Base-by-base conservation (phyloP, 164 flowering plant genomes). In the Saururus chinensis region DNA sequence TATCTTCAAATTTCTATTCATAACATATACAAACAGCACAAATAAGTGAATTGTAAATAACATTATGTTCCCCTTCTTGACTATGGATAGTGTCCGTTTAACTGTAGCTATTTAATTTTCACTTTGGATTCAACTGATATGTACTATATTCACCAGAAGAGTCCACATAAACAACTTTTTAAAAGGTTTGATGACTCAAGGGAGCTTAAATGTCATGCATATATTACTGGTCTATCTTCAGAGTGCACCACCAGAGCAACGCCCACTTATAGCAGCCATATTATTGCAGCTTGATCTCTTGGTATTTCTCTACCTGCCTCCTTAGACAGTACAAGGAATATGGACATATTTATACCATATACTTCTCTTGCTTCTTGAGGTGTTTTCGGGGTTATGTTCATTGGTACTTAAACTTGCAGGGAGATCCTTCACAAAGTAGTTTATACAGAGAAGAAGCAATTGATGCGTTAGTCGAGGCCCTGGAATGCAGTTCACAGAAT, bases 241-340 rank as follows among this genome's bases (percentile, higher is more conserved):
- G 26, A 72, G 56, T 45, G 84, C 93, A 22, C 69, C 74, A 51
- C 75, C 73, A 22, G 84, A 84, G 68, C 82, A 84, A 57, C 76
- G 74, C 19, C 85, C 86, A 19, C 22, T 82, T 40, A 66, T 81
- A 52, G 86, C 93, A 19, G 79, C 77, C 49, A 68, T 80, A 26
- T 56, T 87, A 54, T 66, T 87, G 22, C 87, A 78, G 71, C 86
- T 87, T 63, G 87, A 87, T 76, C 84, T 84, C 68, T 64, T 81
- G 89, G 93, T 84, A 81, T 55, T 21, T 23, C 16, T 24, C 58
- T 55, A 9, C 23, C 14, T 55, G 30, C 58, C 69, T 52, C 48
- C 25, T 61, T 42, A n/a, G 7, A 24, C 16, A 24, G 51, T 63
- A 51, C 54, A 60, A 12, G 40, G 48, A 24, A 19, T 40, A 37